phyloP scores from a whole-genome alignment of 441 rosid species.

The Bruguiera hainesii region DNA sequence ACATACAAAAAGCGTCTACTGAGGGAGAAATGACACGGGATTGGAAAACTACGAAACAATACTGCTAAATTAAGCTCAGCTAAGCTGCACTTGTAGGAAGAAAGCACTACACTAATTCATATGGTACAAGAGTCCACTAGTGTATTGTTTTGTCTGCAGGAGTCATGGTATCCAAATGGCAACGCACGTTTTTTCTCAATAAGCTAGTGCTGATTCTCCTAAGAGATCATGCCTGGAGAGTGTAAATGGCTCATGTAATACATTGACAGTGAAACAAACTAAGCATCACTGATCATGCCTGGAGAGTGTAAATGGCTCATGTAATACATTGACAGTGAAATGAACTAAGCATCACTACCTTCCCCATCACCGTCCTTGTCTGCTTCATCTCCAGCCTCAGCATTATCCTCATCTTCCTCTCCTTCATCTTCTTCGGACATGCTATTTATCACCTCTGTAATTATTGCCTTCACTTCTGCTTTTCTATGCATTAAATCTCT shows the following conservation, averaged over 20 bases:
- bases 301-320: slow-evolving; percentile 4
- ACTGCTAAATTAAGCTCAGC: slow-evolving; percentile 24
- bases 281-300: neutral
- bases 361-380: slow-evolving; percentile 35
- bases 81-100: slow-evolving; percentile 12
- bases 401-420: slow-evolving; percentile 51
- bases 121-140: slow-evolving; percentile 41
- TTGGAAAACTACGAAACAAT: slow-evolving; percentile 2
- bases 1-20: slow-evolving; percentile 24
- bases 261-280: neutral
- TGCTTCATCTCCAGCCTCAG: slow-evolving; percentile 35
- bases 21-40: neutral
- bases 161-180: slow-evolving; percentile 19
- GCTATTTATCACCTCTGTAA: slow-evolving; percentile 82
- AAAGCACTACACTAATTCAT: slow-evolving; percentile 18
- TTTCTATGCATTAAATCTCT: slow-evolving; percentile 75
- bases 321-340: slow-evolving; percentile 11
- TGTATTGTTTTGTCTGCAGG: slow-evolving; percentile 17
- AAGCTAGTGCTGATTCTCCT: neutral
- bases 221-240: slow-evolving; percentile 7
- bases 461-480: slow-evolving; percentile 86
- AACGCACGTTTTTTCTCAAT: neutral
- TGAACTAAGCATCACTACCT: slow-evolving; percentile 42
- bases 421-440: slow-evolving; percentile 87
- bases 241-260: slow-evolving; percentile 9